Evolutionary conservation across 257 asterid species (phyloP), one percentile per base, ranked within the genome.

Genomic region (Ilex aquifolium): DNA sequence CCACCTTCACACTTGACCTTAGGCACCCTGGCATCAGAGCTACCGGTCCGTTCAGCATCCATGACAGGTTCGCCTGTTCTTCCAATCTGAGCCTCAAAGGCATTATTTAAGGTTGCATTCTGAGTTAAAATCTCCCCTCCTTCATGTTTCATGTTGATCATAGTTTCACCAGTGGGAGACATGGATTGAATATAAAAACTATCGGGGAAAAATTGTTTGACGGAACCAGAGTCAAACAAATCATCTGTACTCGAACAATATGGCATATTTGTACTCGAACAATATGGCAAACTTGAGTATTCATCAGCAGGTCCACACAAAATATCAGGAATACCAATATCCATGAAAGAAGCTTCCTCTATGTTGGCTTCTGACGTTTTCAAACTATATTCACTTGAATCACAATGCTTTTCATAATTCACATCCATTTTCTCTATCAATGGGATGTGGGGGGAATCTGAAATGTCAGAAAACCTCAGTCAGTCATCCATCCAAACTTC

Each of bases 301-400:
- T 63, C 52, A n/a, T 66, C 80, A 50, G 56, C 63, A 74, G 61
- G 70, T 68, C 72, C 83, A 30, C 78, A 63, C 13, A 64, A 66
- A 55, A 53, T 42, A 60, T 70, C 72, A 65, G 59, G 42, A 77
- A 60, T 63, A 21, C 69, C 80, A 46, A 69, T 65, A 70, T 75
- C 77, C 52, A 68, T 62, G 62, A 60, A 36, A 55, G 80, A 71
- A 44, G 70, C 40, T 60, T 74, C 85, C 70, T 71, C 80, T 50
- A 49, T 44, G 17, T 61, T 60, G 13, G 73, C 72, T 68, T 40
- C 70, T 49, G 72, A 60, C 40, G 57, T 71, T 48, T 66, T 59
- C 36, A 60, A 55, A 62, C 72, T 61, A 68, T 68, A 74, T 76
- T 66, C 76, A 32, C n/a, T 49, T n/a, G 17, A 49, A 15, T 12